Evolutionary conservation across 2,329 filamentous ascomycete genomes (phyloP).

Genomic region (Colletotrichum brevisporum): DNA sequence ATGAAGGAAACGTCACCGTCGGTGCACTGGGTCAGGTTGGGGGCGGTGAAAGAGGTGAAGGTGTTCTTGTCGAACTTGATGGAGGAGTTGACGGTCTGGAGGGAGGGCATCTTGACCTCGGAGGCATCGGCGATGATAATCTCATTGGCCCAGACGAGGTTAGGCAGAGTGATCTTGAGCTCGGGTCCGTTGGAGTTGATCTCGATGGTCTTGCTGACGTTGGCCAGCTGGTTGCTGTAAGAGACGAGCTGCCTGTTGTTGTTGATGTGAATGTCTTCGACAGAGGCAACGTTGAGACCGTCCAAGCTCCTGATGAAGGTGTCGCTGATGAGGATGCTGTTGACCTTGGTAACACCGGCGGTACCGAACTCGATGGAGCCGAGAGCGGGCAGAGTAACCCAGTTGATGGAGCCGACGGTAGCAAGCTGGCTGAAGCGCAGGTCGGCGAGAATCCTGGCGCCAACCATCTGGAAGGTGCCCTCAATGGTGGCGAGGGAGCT

Average conservation of each 20-base stretch:
- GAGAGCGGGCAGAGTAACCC: conserved; percentile 77
- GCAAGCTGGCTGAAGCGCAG: conserved; percentile 77
- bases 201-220: conserved; percentile 78
- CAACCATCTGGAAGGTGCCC: conserved; percentile 78
- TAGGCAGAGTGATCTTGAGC: conserved; percentile 80
- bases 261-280: conserved; percentile 83
- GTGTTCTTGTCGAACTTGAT: conserved; percentile 88
- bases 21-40: conserved; percentile 79
- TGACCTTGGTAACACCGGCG: conserved; percentile 74
- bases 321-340: conserved; percentile 83
- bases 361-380: conserved; percentile 64
- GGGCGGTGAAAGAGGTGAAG: conserved; percentile 71
- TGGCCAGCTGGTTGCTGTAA: conserved; percentile 83
- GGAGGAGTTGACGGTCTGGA: conserved; percentile 81
- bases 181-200: conserved; percentile 85
- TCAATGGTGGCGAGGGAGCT: conserved; percentile 74
- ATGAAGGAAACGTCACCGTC: conserved; percentile 73
- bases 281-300: conserved; percentile 84
- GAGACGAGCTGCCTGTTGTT: conserved; percentile 88
- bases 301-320: conserved; percentile 84
- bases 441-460: conserved; percentile 76
- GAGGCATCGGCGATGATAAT: conserved; percentile 80
- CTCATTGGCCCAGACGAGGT: conserved; percentile 73
- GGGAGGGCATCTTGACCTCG: conserved; percentile 78
- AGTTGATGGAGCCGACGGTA: conserved; percentile 76